These are phyloP conservation scores for Pleurotus ostreatus DNA, from an alignment of 768 basidiomycete genomes.

Conservation along the genomic window DNA sequence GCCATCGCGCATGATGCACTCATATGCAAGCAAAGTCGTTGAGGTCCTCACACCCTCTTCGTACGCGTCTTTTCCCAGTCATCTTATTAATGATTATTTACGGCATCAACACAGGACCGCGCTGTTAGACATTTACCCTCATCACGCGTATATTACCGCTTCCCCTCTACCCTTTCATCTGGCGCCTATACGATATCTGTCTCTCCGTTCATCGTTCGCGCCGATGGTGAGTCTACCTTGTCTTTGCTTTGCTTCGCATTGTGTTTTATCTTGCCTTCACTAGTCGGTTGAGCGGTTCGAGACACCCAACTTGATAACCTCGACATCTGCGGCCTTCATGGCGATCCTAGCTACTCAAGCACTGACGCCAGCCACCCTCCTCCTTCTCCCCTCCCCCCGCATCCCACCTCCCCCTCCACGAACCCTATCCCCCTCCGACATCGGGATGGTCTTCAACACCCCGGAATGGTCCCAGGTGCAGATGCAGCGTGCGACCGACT, in stretches of 20 bases:
- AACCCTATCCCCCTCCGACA: constrained; percentile 27
- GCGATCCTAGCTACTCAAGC: constrained; percentile 23
- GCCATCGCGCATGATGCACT: constrained; percentile 47
- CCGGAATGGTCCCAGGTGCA: constrained; percentile 30
- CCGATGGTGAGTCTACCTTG: constrained; percentile 15
- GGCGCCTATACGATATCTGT: constrained; percentile 53
- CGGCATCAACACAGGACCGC: constrained; percentile 31
- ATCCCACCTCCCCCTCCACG: constrained; percentile 39
- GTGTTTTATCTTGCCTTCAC: constrained; percentile 14
- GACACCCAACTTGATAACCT: constrained; percentile 56
- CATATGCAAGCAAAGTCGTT: constrained; percentile 41
- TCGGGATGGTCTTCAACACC: constrained; percentile 26
- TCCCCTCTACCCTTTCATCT: constrained; percentile 29
- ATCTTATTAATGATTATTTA: neutral
- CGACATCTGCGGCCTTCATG: constrained; percentile 52
- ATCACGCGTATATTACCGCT: constrained; percentile 41
- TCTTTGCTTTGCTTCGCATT: neutral
- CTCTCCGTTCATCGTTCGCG: constrained; percentile 17
- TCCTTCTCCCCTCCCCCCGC: constrained; percentile 48
- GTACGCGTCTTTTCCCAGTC: constrained; percentile 23
- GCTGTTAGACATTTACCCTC: constrained; percentile 50
- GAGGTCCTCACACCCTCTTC: constrained; percentile 40
- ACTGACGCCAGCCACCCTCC: constrained; percentile 23
- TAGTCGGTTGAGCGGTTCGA: constrained; percentile 33
- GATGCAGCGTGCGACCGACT: constrained; percentile 30